These are phyloP conservation scores for Neoboletus magnificus DNA, from an alignment of 768 basidiomycete species.

Conservation along the genomic window DNA sequence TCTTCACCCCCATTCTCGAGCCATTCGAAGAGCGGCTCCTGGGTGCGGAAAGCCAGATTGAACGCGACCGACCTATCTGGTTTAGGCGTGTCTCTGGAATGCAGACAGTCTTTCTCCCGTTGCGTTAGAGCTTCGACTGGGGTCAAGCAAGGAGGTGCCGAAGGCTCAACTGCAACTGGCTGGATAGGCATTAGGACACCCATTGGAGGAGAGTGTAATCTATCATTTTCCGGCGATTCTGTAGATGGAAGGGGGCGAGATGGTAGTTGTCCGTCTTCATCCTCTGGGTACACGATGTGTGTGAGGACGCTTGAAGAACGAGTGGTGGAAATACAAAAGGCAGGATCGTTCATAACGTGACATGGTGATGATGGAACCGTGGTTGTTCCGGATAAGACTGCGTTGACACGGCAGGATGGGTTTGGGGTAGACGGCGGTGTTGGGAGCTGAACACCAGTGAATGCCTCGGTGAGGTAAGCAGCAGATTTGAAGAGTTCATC, in stretches of 20 bases:
- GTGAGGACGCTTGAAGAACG: constrained; percentile 26
- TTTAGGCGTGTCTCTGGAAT: background rate
- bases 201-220: background rate
- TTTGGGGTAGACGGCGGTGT: background rate
- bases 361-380: background rate
- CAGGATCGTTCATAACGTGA: background rate
- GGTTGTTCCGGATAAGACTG: background rate
- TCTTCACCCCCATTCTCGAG: constrained; percentile 54
- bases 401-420: constrained; percentile 11
- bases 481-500: constrained; percentile 78
- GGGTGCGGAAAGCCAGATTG: constrained; percentile 62
- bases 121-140: background rate
- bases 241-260: background rate
- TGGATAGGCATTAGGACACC: background rate
- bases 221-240: background rate
- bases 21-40: constrained; percentile 66
- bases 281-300: constrained; percentile 15
- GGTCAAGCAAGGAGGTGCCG: background rate
- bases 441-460: constrained; percentile 33
- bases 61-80: constrained; percentile 49
- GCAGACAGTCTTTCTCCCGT: background rate
- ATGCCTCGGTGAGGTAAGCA: constrained; percentile 71
- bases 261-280: background rate
- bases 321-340: background rate
- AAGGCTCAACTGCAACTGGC: background rate